Evolutionary conservation across 768 basidiomycete genomes (phyloP).

Genomic region (Psilocybe subaeruginosa): DNA sequence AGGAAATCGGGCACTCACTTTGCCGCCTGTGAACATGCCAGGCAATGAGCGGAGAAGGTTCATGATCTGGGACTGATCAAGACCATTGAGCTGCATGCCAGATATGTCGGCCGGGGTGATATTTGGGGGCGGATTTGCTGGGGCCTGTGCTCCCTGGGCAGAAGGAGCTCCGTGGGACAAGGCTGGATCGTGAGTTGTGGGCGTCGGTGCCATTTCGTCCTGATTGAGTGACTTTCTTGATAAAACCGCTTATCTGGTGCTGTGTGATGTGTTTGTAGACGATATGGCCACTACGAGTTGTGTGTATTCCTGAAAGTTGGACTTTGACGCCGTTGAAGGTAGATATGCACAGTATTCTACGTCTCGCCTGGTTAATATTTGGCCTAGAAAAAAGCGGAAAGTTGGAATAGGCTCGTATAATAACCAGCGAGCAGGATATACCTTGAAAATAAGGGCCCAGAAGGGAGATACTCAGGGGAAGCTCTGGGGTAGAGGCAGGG

Average conservation of each 20-base stretch:
- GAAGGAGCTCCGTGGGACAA: slow-evolving; percentile 36
- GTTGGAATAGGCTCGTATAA: slow-evolving; percentile 7
- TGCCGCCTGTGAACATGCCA: slow-evolving; percentile 45
- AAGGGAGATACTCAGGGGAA: slow-evolving; percentile 4
- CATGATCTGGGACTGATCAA: slow-evolving; percentile 63
- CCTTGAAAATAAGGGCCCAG: background rate
- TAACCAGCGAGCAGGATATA: background rate
- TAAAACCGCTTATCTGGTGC: background rate
- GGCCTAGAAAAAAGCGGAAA: slow-evolving; percentile 24
- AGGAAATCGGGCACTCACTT: slow-evolving; percentile 44
- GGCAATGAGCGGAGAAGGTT: slow-evolving; percentile 60
- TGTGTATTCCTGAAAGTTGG: background rate
- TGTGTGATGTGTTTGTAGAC: background rate
- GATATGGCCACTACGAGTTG: background rate
- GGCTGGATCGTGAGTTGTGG: slow-evolving; percentile 40
- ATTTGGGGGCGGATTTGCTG: slow-evolving; percentile 27
- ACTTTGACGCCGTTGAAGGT: slow-evolving; percentile 10
- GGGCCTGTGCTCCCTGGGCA: slow-evolving; percentile 30
- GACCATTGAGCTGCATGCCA: slow-evolving; percentile 29
- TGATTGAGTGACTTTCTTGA: background rate
- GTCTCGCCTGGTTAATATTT: slow-evolving; percentile 12
- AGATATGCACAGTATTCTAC: slow-evolving; percentile 10
- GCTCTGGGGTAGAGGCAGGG: slow-evolving; percentile 15
- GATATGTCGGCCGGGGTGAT: slow-evolving; percentile 28
- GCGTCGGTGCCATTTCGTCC: slow-evolving; percentile 37